Percentiles rank a stretch among this genome's conserved stretches.
Evolutionary conservation across 169 alveolate species (phyloP).

Genomic region (Perkinsus olseni): DNA sequence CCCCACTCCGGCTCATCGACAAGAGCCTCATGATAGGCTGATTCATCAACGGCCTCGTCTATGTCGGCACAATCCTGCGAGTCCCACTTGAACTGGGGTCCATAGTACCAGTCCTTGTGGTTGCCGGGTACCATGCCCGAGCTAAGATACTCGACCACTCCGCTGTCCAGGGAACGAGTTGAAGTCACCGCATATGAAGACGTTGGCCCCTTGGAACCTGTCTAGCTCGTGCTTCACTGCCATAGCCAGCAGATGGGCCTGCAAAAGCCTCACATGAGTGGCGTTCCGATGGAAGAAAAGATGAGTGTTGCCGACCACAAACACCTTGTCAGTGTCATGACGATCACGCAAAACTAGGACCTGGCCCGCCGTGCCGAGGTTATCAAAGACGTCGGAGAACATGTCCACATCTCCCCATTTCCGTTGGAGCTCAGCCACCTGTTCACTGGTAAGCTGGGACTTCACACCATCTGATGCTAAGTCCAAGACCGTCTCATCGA

Average conservation of each 20-base stretch:
- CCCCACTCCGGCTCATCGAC: neutral
- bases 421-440: neutral
- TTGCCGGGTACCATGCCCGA: neutral
- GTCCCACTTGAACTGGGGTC: neutral
- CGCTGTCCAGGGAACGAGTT: neutral
- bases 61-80: neutral
- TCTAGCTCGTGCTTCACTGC: neutral
- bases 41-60: neutral
- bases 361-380: neutral
- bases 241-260: neutral
- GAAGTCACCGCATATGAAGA: neutral
- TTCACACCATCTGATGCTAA: neutral
- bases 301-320: neutral
- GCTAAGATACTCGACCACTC: neutral
- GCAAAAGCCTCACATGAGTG: neutral
- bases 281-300: neutral
- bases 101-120: neutral
- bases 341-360: neutral
- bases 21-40: neutral
- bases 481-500: neutral
- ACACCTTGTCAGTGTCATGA: neutral
- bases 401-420: neutral
- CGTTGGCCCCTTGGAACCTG: neutral
- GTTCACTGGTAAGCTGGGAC: neutral
- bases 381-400: neutral